phyloP scores from a whole-genome alignment of 805 yeast genomes.

The Barnettozyma botsteinii region DNA sequence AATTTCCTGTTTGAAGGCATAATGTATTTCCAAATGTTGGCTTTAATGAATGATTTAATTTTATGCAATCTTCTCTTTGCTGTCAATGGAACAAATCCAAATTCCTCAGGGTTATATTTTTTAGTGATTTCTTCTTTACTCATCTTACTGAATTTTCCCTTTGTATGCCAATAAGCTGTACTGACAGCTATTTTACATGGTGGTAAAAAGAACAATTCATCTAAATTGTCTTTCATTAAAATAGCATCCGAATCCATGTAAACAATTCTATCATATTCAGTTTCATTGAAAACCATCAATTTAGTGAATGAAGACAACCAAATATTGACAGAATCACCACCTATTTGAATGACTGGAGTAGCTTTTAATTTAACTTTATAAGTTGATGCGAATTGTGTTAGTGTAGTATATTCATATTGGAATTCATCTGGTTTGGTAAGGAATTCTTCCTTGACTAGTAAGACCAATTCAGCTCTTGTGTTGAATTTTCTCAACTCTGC shows the following conservation, averaged over 20 bases:
- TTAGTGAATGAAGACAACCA: slow-evolving; percentile 55
- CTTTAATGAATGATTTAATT: slow-evolving; percentile 6
- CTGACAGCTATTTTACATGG: slow-evolving; percentile 42
- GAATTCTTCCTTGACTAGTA: slow-evolving; percentile 34
- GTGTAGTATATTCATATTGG: slow-evolving; percentile 9
- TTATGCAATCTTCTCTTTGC: slow-evolving; percentile 18
- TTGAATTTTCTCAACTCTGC: slow-evolving; percentile 33
- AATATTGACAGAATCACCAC: slow-evolving; percentile 15
- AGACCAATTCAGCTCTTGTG: slow-evolving; percentile 41
- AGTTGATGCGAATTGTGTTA: slow-evolving; percentile 7
- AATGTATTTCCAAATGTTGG: slow-evolving; percentile 1
- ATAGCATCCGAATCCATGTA: slow-evolving; percentile 55
- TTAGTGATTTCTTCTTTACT: slow-evolving; percentile 13
- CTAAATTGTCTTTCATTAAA: slow-evolving; percentile 35
- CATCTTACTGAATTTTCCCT: slow-evolving; percentile 23
- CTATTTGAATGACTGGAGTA: slow-evolving; percentile 14
- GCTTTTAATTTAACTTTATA: slow-evolving; percentile 17
- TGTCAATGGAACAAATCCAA: slow-evolving; percentile 21
- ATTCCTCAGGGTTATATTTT: slow-evolving; percentile 18
- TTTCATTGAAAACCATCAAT: slow-evolving; percentile 43
- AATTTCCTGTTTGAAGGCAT: not conserved
- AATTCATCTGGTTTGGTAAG: slow-evolving; percentile 17
- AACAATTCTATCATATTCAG: slow-evolving; percentile 46
- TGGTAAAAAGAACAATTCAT: slow-evolving; percentile 48
- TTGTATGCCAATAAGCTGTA: slow-evolving; percentile 36